phyloP scores from a whole-genome alignment of 192 early-diverging fungal species.

The Coemansia sp. region DNA sequence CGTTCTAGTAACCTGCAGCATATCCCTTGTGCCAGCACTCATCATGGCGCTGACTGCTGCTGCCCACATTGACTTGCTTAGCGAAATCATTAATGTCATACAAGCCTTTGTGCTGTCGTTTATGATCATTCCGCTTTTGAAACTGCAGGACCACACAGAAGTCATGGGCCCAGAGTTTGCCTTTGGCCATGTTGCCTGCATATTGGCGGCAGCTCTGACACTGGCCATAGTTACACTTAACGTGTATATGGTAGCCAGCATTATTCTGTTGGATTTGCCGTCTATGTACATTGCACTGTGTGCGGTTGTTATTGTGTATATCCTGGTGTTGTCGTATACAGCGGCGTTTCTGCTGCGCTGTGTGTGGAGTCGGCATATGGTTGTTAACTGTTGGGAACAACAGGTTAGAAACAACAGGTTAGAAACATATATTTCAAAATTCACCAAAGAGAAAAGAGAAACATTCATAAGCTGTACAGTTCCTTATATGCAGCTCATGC shows the following conservation, averaged over 20 bases:
- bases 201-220: conserved; percentile 20
- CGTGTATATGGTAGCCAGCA: conserved; percentile 49
- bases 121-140: conserved; percentile 66
- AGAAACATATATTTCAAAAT: too few species aligned
- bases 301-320: conserved; percentile 26
- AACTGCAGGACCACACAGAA: conserved; percentile 57
- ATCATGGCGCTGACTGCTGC: conserved; percentile 62
- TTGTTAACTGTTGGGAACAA: conserved; percentile 18
- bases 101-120: conserved; percentile 69
- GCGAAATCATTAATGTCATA: conserved; percentile 70
- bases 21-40: conserved; percentile 67
- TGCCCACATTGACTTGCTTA: conserved; percentile 64
- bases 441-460: too few species aligned
- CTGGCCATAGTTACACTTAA: conserved; percentile 45
- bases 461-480: too few species aligned
- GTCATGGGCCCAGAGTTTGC: conserved; percentile 57
- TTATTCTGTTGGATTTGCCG: conserved; percentile 40
- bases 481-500: too few species aligned
- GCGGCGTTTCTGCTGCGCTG: conserved; percentile 38
- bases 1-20: conserved; percentile 60
- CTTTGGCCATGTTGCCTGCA: conserved; percentile 30
- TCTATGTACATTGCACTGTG: conserved; percentile 46
- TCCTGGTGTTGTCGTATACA: conserved; percentile 26
- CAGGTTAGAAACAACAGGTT: too few species aligned
- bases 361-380: conserved; percentile 18